Evolutionary conservation across 768 basidiomycete genomes (phyloP).

Genomic region (Tylopilus balloui): DNA sequence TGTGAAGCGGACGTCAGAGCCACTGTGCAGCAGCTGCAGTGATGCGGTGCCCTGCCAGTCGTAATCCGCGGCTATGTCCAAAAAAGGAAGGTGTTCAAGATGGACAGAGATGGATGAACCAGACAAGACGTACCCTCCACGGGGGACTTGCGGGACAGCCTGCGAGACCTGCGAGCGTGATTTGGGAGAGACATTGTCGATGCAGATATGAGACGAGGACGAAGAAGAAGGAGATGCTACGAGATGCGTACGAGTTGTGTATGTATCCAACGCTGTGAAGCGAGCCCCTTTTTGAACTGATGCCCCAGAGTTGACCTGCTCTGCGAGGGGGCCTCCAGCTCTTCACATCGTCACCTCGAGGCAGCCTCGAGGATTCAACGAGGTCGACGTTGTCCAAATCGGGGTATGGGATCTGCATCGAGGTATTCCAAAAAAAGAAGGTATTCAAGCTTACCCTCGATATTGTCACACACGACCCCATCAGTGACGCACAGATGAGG

Average conservation of each 20-base stretch:
- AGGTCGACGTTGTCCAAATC: slow-evolving; percentile 25
- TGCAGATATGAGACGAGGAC: background rate
- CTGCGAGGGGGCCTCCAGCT: slow-evolving; percentile 23
- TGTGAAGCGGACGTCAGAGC: slow-evolving; percentile 10
- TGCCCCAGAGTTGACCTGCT: slow-evolving; percentile 17
- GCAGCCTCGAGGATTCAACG: slow-evolving; percentile 32
- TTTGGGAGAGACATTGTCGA: slow-evolving; percentile 31
- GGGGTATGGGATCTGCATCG: slow-evolving; percentile 27
- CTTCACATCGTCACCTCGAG: slow-evolving; percentile 40
- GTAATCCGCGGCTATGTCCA: slow-evolving; percentile 30
- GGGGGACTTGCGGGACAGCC: slow-evolving; percentile 40
- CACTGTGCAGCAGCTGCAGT: slow-evolving; percentile 21
- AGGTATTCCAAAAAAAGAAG: slow-evolving; percentile 14
- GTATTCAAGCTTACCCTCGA: slow-evolving; percentile 10
- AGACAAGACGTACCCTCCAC: slow-evolving; percentile 26
- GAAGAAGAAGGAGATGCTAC: background rate
- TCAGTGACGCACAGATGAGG: slow-evolving; percentile 6
- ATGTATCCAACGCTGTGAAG: slow-evolving; percentile 6
- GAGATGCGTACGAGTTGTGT: slow-evolving; percentile 6
- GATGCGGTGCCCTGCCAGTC: slow-evolving; percentile 24
- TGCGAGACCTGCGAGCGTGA: slow-evolving; percentile 40
- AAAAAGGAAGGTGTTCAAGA: slow-evolving; percentile 35
- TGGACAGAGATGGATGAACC: slow-evolving; percentile 22
- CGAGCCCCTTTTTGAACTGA: slow-evolving; percentile 30
- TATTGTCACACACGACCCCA: slow-evolving; percentile 8